Evolutionary conservation across 768 basidiomycete species (phyloP), one percentile per base, ranked within the genome.

Genomic region (Dioszegia crocea): DNA sequence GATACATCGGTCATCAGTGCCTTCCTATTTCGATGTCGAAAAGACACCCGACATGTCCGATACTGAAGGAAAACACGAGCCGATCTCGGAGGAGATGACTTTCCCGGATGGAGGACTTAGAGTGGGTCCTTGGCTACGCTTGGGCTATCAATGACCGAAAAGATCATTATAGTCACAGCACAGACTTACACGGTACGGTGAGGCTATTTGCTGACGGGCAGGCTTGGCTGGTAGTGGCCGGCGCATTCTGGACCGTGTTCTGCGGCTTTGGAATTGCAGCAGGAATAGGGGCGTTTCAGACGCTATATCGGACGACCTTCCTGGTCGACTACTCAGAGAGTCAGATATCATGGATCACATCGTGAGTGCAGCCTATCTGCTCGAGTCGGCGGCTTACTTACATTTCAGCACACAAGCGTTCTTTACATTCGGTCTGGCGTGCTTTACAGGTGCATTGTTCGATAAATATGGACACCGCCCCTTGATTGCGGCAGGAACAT

Each of bases 401-500:
- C 12, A 12, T 26, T 9, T 19, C 29, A 57, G 56, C 27, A 44
- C 51, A 12, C 64, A 66, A 54, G 54, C 57, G 23, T 62, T 66
- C 53, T 27, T 60, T 17, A 58, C 48, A 12, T 62, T 62, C 44
- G 51, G 29, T 29, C 40, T 49, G 9, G 33, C 57, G 19, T 36
- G 55, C 33, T 39, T 66, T 31, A 51, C 61, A 12, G 64, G 64
- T 4, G 27, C 61, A 2, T 38, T 66, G 36, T 59, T 66, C 41
- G 64, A 66, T 36, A 43, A 44, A 38, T 63, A 59, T 36, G 64
- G 64, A 5, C 64, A 62, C 40, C 19, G 33, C 43, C 46, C 53
- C 9, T 48, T 66, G 5, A 43, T 62, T 24, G 49, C 47, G 1
- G 27, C 33, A 24, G 64, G 64, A 8, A 55, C 47, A 3, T 49